These are phyloP conservation scores for Scenedesmus sp. DNA, from an alignment of 163 green algal species.

Conservation along the genomic window DNA sequence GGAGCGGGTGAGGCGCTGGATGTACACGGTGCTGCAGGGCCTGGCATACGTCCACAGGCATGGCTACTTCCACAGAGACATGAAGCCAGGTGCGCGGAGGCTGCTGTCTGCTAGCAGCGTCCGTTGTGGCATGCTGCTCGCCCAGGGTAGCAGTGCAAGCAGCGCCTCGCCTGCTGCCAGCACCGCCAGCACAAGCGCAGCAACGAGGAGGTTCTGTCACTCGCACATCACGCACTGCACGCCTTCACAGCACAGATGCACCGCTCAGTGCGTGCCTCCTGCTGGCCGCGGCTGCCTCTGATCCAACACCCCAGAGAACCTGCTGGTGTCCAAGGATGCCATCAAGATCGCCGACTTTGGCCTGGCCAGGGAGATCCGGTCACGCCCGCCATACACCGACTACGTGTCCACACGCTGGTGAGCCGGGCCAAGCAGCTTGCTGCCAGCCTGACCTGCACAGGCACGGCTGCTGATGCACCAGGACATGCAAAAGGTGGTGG, in stretches of 20 bases:
- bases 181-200: not conserved
- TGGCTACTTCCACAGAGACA: slow-evolving; percentile 96
- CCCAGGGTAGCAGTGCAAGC: not conserved
- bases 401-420: slow-evolving; percentile 95
- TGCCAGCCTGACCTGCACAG: not conserved
- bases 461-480: not conserved
- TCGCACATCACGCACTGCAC: not conserved
- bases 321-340: slow-evolving; percentile 87
- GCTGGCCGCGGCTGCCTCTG: not conserved
- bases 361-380: slow-evolving; percentile 91
- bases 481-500: not conserved
- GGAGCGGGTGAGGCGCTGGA: slow-evolving; percentile 87
- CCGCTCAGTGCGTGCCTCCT: not conserved
- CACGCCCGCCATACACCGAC: slow-evolving; percentile 93
- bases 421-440: not conserved
- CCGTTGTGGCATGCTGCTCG: not conserved
- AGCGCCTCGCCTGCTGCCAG: not conserved
- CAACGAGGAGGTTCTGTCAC: too few species aligned
- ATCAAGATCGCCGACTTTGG: slow-evolving; percentile 98
- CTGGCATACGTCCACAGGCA: slow-evolving; percentile 96
- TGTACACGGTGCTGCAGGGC: slow-evolving; percentile 92
- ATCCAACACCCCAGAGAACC: slow-evolving; percentile 82
- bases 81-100: slow-evolving; percentile 89
- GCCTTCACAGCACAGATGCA: too few species aligned
- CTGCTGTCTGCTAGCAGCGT: not conserved